Evolutionary conservation across 2,329 filamentous ascomycete genomes (phyloP), one percentile per base, ranked within the genome.

Genomic region (Trichoderma brevicompactum): DNA sequence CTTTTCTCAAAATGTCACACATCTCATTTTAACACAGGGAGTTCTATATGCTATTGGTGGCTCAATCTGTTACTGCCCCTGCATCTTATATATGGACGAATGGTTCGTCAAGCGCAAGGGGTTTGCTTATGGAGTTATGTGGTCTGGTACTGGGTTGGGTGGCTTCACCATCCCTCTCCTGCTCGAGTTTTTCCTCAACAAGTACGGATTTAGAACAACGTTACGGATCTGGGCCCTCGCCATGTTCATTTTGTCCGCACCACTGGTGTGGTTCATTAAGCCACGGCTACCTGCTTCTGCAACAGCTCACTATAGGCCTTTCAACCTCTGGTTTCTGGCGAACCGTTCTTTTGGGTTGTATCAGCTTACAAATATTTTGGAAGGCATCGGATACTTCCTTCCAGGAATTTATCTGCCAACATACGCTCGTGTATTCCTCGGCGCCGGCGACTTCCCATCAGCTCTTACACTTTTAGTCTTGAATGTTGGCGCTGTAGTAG

Each of bases 61-160:
- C 15, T 77, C 80, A 15, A 77, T 87, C 49, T 77, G 82, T 6
- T 87, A 86, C 71, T 82, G 80, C 23, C 85, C 86, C 0, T 84
- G 82, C 69, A 81, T 87, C 38, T 68, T 83, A 34, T 87, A 86
- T 73, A 77, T 89, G 69, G 83, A 88, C 67, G 83, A 88, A 71
- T 89, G 86, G 85, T 89, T 88, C 72, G 79, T 85, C 23, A 78
- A 77, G 46, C 80, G 81, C 49, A 85, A 86, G 61, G 85, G 86
- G 0, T 75, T 89, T 34, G 86, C 86, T 1, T 87, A 85, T 70
- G 88, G 88, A n/a, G 81, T 87, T 56, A 86, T 89, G 81, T 88
- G 84, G 82, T 82, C 81, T 10, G 80, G 83, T 2, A 83, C 82
- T 0, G 82, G 83, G 0, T 71, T 84, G 5, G 81, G 80, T 0